Percentiles rank a stretch among this genome's conserved stretches.
Evolutionary conservation across 148 eudicot species (phyloP).

Genomic region (Gaultheria prostrata): DNA sequence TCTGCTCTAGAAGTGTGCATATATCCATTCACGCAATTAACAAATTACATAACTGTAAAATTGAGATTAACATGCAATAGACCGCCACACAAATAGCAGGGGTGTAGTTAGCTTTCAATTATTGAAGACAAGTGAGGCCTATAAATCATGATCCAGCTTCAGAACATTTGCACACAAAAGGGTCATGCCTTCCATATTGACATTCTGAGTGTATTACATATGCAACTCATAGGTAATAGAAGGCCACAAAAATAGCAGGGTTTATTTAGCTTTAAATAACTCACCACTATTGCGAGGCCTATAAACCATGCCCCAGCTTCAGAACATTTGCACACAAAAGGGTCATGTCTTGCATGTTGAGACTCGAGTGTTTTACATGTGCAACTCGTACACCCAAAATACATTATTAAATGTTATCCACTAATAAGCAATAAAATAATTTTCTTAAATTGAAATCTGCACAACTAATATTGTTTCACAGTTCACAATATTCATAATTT

Average conservation of each 20-base stretch:
- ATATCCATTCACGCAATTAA: not conserved
- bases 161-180: not conserved
- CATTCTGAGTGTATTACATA: not conserved
- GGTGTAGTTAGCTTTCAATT: not conserved
- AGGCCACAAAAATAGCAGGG: not conserved
- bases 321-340: not conserved
- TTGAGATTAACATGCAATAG: not conserved
- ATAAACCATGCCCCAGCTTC: not conserved
- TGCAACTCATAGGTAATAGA: not conserved
- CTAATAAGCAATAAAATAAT: not conserved
- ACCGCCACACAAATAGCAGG: not conserved
- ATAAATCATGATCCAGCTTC: not conserved
- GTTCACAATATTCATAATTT: not conserved
- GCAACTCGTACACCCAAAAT: not conserved
- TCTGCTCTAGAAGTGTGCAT: not conserved
- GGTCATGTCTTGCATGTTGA: constrained; percentile 7
- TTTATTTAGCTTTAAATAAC: not conserved
- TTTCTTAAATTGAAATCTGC: not conserved
- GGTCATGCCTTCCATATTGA: constrained; percentile 5
- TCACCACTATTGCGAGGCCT: not conserved
- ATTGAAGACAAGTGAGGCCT: not conserved
- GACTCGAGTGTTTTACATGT: not conserved
- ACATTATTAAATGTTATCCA: not conserved
- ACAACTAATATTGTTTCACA: not conserved
- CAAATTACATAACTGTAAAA: not conserved